phyloP scores from a whole-genome alignment of 306 rosid species.

The Lathyrus oleraceus region DNA sequence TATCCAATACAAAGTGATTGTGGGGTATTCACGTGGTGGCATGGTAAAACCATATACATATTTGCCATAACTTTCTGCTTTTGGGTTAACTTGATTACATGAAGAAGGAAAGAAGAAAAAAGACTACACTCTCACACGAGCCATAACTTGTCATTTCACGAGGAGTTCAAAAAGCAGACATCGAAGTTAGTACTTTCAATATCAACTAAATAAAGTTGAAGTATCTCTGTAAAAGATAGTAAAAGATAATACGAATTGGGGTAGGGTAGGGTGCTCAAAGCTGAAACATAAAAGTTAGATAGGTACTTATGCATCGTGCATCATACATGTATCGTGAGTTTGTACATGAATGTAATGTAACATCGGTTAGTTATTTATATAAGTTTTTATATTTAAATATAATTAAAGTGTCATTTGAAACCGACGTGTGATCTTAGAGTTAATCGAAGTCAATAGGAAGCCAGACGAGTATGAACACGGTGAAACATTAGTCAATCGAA shows the following conservation, averaged over 20 bases:
- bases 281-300: constrained; percentile 9
- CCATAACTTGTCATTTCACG: constrained; percentile 49
- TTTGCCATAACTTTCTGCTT: constrained; percentile 28
- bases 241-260: not conserved
- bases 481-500: no score
- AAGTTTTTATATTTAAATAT: no score
- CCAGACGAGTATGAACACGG: no score
- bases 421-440: no score
- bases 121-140: constrained; percentile 30
- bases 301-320: not conserved
- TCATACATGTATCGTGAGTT: not conserved
- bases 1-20: constrained; percentile 23
- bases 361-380: not conserved
- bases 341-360: constrained; percentile 3
- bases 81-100: constrained; percentile 32
- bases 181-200: constrained; percentile 29
- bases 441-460: no score
- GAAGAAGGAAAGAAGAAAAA: constrained; percentile 33
- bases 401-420: no score
- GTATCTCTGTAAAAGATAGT: constrained; percentile 7
- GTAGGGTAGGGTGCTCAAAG: not conserved
- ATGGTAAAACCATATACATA: constrained; percentile 46
- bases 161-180: constrained; percentile 36
- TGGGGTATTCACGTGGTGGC: constrained; percentile 53
- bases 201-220: constrained; percentile 34